Evolutionary conservation across 2,329 filamentous ascomycete genomes (phyloP), one percentile per base, ranked within the genome.

Genomic region (Penicillium sp.): DNA sequence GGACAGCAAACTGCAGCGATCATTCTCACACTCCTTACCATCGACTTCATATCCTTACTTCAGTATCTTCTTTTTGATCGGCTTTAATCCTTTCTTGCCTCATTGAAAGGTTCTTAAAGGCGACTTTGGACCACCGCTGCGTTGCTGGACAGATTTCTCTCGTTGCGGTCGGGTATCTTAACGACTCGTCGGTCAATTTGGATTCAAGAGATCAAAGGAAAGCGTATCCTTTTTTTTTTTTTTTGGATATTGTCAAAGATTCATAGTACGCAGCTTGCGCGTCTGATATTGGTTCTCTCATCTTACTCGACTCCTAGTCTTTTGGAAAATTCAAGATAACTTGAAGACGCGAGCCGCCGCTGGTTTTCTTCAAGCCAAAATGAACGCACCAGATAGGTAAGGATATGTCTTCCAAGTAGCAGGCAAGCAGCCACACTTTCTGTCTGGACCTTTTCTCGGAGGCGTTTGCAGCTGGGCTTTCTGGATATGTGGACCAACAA

Each of bases 341-440:
- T 26, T 26, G 26, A 26, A 48, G 21, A 2, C 21, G 13, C 9
- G 23, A 54, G 41, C 29, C n/a, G 23, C 19, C 35, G 15, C 17
- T 35, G 26, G 17, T 9, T 21, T 38, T 23, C 17, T 45, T 26
- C 46, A 45, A 29, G 52, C 50, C 70, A 76, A 68, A 21, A 86
- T 86, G 84, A 86, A 86, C 74, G 73, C 73, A 0, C 73, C 73
- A 17, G 73, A 75, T 60, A 66, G 73, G 84, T 86, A 77, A 75
- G 72, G 23, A 41, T 29, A 44, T 30, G 29, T 46, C 45, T 47
- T 11, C 65, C 47, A 59, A 35, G 8, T 15, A 7, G 26, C 19
- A 23, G 30, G 30, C 11, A 47, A 44, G 35, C 26, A 51, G 3
- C 48, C 35, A 35, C 26, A 51, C 2, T 38, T 46, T 61, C 35